These are phyloP conservation scores for Lasiodiplodia citricola DNA, from an alignment of 2,329 filamentous ascomycete genomes.

Conservation along the genomic window DNA sequence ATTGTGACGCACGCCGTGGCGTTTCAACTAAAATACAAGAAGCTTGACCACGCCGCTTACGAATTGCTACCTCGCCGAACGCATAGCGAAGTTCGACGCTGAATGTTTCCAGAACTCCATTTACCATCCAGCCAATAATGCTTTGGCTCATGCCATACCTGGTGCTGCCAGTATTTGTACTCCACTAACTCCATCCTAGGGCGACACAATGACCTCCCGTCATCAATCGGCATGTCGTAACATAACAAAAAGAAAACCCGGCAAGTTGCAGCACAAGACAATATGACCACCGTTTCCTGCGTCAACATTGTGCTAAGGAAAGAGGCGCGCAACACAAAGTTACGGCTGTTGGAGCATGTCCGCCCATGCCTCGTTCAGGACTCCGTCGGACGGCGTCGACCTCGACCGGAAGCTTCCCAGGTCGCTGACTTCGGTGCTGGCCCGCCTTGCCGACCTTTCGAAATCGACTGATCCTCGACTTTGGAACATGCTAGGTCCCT, in stretches of 20 bases:
- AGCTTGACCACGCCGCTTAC: neutral
- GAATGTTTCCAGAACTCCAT: neutral
- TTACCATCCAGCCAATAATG: neutral
- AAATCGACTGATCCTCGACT: neutral
- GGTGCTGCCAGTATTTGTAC: neutral
- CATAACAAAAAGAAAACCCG: neutral
- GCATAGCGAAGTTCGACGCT: neutral
- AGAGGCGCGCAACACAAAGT: neutral
- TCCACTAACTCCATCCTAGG: neutral
- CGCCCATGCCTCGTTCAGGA: neutral
- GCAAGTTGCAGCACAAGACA: neutral
- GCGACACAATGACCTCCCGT: neutral
- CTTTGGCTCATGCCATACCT: neutral
- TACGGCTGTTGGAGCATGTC: constrained; percentile 4
- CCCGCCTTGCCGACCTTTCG: neutral
- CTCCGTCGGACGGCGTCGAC: neutral
- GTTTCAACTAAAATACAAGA: neutral
- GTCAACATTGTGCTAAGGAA: neutral
- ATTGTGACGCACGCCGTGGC: neutral
- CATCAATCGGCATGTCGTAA: neutral
- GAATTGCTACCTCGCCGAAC: neutral
- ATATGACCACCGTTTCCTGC: neutral
- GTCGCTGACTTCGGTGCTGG: neutral
- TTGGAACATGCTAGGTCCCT: neutral
- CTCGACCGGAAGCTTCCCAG: neutral